Evolutionary conservation across 2,329 filamentous ascomycete species (phyloP).

Genomic region (Penicillium aurantiogriseum): DNA sequence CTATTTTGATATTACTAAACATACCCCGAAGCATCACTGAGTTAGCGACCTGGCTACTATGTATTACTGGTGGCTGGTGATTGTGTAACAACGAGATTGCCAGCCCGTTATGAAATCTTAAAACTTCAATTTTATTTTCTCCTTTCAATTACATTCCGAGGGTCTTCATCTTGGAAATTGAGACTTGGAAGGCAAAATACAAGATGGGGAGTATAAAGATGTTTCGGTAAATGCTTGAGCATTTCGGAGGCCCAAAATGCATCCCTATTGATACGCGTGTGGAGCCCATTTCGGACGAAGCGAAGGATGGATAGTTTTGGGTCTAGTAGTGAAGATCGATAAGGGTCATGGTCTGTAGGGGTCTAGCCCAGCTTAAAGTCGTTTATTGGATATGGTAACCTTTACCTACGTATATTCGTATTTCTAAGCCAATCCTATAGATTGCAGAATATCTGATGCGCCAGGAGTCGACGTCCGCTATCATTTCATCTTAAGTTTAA

Average conservation of each 20-base stretch:
- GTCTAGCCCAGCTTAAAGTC: not conserved
- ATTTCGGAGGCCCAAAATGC: not conserved
- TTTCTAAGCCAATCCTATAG: not conserved
- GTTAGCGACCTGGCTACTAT: too few species aligned
- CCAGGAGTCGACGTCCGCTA: not conserved
- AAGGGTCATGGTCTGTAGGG: not conserved
- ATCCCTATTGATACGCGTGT: not conserved
- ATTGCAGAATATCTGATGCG: not conserved
- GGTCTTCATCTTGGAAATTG: not conserved
- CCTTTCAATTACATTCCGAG: too few species aligned
- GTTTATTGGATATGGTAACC: not conserved
- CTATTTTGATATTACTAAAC: too few species aligned
- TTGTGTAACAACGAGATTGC: too few species aligned
- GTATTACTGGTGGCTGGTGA: too few species aligned
- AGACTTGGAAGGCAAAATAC: not conserved
- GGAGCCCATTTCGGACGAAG: not conserved
- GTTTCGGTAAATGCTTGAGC: not conserved
- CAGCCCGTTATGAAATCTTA: too few species aligned
- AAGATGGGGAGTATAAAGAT: not conserved
- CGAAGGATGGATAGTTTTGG: not conserved
- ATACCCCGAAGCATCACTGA: too few species aligned
- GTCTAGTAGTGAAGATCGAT: not conserved
- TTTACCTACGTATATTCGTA: not conserved
- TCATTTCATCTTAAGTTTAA: not conserved
- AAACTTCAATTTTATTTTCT: too few species aligned